These are phyloP conservation scores for Trebouxia gelatinosa DNA, from an alignment of 163 green algal genomes.

Conservation along the genomic window DNA sequence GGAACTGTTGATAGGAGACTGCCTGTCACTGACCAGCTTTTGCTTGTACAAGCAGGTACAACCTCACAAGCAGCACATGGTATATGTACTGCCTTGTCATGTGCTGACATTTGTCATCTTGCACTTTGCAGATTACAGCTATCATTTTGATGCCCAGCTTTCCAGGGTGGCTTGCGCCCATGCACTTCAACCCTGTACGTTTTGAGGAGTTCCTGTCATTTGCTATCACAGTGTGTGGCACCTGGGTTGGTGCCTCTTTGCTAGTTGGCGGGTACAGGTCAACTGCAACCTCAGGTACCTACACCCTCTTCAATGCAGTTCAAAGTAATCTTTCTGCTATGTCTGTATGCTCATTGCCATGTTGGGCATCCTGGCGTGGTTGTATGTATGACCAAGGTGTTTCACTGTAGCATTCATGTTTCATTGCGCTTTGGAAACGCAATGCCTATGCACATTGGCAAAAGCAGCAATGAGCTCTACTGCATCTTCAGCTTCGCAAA, in stretches of 20 bases:
- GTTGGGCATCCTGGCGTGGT: too few species aligned
- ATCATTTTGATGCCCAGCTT: constrained; percentile 48
- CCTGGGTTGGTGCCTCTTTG: constrained; percentile 48
- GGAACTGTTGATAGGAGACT: constrained; percentile 50
- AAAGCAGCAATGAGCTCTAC: too few species aligned
- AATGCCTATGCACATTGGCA: too few species aligned
- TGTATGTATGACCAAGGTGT: too few species aligned
- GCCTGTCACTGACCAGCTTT: constrained; percentile 41
- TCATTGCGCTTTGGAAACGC: too few species aligned
- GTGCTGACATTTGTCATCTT: neutral
- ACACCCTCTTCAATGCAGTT: too few species aligned
- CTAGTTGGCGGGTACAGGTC: constrained; percentile 53
- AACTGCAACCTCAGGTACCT: constrained; percentile 34
- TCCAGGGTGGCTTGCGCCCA: constrained; percentile 53
- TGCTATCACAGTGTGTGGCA: constrained; percentile 40
- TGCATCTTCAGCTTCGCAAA: too few species aligned
- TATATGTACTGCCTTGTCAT: neutral
- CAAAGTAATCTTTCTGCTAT: too few species aligned
- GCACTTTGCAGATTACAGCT: constrained; percentile 46
- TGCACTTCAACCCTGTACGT: constrained; percentile 56
- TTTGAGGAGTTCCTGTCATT: constrained; percentile 63
- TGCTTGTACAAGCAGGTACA: constrained; percentile 54
- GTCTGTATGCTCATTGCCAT: too few species aligned
- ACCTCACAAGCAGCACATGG: neutral
- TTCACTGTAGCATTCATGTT: too few species aligned